Percentiles rank a stretch among this genome's conserved stretches.
phyloP scores from a whole-genome alignment of 495 filamentous ascomycete genomes.

The Melanomma pulvis-pyrius region DNA sequence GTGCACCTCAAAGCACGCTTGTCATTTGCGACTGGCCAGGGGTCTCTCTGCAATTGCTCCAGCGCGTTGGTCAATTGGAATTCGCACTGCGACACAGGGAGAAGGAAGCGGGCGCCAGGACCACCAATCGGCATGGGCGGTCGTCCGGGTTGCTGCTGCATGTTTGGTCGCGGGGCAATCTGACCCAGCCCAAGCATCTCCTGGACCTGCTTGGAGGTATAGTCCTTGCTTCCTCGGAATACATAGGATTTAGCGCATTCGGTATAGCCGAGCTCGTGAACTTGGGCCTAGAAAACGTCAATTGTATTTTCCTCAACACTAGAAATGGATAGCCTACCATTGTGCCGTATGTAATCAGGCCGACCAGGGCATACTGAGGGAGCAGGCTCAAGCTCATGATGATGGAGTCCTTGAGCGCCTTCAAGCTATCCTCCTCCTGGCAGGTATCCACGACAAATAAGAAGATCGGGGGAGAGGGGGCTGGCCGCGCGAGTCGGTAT shows the following conservation, averaged over 20 bases:
- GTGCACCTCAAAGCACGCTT: slow-evolving; percentile 91
- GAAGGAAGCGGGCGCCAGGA: slow-evolving; percentile 82
- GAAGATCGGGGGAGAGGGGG: slow-evolving; percentile 93
- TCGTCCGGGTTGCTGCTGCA: slow-evolving; percentile 78
- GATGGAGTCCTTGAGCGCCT: slow-evolving; percentile 92
- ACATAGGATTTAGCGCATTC: slow-evolving; percentile 99
- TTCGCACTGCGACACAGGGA: slow-evolving; percentile 94
- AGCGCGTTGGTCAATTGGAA: slow-evolving; percentile 97
- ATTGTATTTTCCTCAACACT: not conserved
- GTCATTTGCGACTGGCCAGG: slow-evolving; percentile 96
- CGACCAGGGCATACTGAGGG: slow-evolving; percentile 90
- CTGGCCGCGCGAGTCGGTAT: slow-evolving; percentile 90
- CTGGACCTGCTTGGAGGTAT: slow-evolving; percentile 93
- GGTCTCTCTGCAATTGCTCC: slow-evolving; percentile 95
- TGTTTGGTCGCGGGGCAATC: slow-evolving; percentile 71
- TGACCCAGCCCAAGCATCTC: slow-evolving; percentile 91
- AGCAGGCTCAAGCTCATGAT: slow-evolving; percentile 96
- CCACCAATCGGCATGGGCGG: slow-evolving; percentile 67
- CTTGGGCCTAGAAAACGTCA: slow-evolving; percentile 71
- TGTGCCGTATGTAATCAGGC: slow-evolving; percentile 92
- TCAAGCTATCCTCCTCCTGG: slow-evolving; percentile 96
- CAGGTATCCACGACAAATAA: slow-evolving; percentile 98
- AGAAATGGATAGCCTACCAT: slow-evolving; percentile 64
- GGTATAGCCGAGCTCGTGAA: slow-evolving; percentile 97
- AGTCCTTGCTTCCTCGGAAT: slow-evolving; percentile 97